phyloP scores from a whole-genome alignment of 768 basidiomycete species.

The Kwoniella bestiolae region DNA sequence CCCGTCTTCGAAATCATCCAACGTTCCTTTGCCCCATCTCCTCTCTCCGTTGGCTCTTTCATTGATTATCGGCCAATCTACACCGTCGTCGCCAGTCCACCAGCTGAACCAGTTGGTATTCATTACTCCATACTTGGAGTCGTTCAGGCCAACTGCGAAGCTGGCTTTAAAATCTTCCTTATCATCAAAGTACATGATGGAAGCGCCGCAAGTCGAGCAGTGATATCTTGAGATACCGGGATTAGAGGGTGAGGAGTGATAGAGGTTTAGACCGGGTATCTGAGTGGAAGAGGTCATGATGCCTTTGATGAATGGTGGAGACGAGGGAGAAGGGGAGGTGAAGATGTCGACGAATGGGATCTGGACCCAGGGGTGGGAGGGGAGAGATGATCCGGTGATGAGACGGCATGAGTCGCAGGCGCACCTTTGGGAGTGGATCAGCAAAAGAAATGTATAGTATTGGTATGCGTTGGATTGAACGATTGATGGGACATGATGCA shows the following conservation, averaged over 20 bases:
- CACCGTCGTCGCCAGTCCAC: not conserved
- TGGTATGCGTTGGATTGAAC: not conserved
- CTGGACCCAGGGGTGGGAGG: conserved; percentile 3
- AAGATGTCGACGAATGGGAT: conserved; percentile 4
- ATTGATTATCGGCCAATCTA: not conserved
- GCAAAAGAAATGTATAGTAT: not conserved
- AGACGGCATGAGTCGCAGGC: conserved; percentile 2
- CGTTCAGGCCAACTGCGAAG: not conserved
- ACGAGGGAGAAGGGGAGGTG: not conserved
- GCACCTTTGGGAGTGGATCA: conserved; percentile 1
- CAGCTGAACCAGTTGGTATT: conserved; percentile 2
- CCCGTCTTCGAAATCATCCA: conserved; percentile 4
- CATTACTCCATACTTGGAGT: not conserved
- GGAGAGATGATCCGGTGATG: not conserved
- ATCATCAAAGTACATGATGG: not conserved
- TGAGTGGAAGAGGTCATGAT: not conserved
- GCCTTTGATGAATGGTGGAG: not conserved
- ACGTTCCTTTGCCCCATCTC: not conserved
- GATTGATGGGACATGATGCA: not conserved
- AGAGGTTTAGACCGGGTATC: not conserved
- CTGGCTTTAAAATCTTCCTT: not conserved
- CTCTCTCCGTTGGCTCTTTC: not conserved
- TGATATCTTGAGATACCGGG: not conserved
- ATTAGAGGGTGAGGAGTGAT: not conserved
- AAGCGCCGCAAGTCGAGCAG: not conserved